Evolutionary conservation across 352 stramenopile species (phyloP).

Genomic region (Globisporangium parvum): DNA sequence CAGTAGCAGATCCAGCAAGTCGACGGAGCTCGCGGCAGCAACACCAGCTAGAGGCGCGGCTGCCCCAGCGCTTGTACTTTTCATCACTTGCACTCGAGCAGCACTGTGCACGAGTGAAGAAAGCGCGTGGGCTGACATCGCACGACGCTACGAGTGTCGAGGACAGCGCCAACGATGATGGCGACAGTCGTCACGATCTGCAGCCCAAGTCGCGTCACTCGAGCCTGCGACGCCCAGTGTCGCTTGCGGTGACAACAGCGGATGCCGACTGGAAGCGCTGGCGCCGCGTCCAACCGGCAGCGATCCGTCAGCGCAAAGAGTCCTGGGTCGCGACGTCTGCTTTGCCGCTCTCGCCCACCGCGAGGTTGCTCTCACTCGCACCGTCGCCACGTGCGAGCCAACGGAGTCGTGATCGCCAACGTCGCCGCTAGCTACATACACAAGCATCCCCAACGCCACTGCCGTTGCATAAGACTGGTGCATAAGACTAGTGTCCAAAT

Average conservation of each 20-base stretch:
- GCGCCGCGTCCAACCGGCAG: constrained; percentile 17
- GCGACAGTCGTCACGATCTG: too few relatives aligned
- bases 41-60: not conserved
- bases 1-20: not conserved
- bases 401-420: not conserved
- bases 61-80: constrained; percentile 8
- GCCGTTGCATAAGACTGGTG: too few relatives aligned
- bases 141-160: not conserved
- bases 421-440: not conserved
- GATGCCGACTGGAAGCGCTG: constrained; percentile 27
- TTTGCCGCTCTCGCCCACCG: not conserved
- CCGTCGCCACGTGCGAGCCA: not conserved
- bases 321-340: not conserved
- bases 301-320: constrained; percentile 3
- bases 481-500: too few relatives aligned
- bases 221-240: not conserved
- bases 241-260: not conserved
- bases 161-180: not conserved
- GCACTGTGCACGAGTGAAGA: constrained; percentile 2
- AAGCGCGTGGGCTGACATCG: not conserved
- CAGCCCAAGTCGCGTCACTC: not conserved
- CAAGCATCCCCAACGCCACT: too few relatives aligned
- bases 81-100: constrained; percentile 7
- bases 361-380: not conserved
- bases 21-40: not conserved